Evolutionary conservation across 106 monocot species (phyloP), one percentile per base, ranked within the genome.

Genomic region (Dendrobium huoshanense): DNA sequence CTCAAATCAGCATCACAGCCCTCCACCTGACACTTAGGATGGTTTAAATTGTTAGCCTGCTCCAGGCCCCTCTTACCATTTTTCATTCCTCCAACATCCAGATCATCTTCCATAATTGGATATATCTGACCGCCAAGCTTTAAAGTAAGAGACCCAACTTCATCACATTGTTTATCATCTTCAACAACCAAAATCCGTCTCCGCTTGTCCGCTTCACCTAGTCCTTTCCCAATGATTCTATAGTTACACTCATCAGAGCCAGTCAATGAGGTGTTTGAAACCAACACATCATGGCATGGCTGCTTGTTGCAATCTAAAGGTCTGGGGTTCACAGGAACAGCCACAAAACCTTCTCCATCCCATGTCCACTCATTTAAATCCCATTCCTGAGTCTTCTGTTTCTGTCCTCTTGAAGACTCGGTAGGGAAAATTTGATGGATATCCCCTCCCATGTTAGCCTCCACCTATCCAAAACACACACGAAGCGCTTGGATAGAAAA

Each of bases 351-450:
- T 75, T 91, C 78, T 1, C 91, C 88, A 55, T 91, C 85, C 91
- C 91, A 91, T 45, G 67, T 83, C 91, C 91, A 88, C 24, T 87
- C 88, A 78, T 87, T 91, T 67, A 88, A 74, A 83, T 87, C 88
- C 91, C 91, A 91, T 45, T 91, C 91, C 54, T 83, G 43, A 27
- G 68, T 67, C 85, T 80, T 85, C 75, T 75, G 81, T 25, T 78
- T 81, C 55, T 27, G 31, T 22, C 81, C 80, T 59, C 25, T 85
- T 41, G 85, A 84, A n/a, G 84, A 3, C 18, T 64, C 84, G 25
- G 64, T 25, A 37, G 24, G 27, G 18, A 48, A 87, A 75, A 86
- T 78, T 6, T 40, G 72, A 67, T 61, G 79, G 16, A 17, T 79
- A 41, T 80, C 84, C 19, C 80, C 79, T 16, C 56, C 79, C 77